A percentile compares a stretch with the other conserved stretches of the same genome.
phyloP scores from a whole-genome alignment of 208 protist genomes.

The Trypanosoma rangeli region DNA sequence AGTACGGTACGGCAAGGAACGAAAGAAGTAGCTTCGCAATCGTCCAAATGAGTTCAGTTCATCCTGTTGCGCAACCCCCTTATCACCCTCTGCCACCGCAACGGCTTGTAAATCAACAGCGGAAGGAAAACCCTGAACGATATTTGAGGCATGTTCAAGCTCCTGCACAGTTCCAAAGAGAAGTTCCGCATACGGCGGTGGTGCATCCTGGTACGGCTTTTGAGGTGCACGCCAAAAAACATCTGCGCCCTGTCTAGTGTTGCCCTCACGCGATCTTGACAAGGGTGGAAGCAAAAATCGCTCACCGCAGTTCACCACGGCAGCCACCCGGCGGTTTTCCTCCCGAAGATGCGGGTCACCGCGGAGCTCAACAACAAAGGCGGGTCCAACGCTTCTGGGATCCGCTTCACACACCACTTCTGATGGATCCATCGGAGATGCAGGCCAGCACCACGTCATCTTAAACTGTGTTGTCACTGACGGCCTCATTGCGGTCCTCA shows the following conservation, averaged over 20 bases:
- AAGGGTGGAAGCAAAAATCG: constrained; percentile 35
- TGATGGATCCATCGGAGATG: background rate
- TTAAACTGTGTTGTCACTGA: constrained; percentile 47
- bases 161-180: constrained; percentile 47
- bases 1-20: constrained; percentile 57
- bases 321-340: constrained; percentile 31
- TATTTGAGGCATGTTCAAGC: constrained; percentile 29
- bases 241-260: background rate
- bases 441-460: constrained; percentile 60
- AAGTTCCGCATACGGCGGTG: constrained; percentile 44
- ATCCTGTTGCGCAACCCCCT: background rate
- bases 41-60: background rate
- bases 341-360: constrained; percentile 20
- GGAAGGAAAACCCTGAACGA: constrained; percentile 5
- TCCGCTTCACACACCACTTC: background rate
- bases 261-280: constrained; percentile 11
- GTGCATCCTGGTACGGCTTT: constrained; percentile 9
- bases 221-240: constrained; percentile 31
- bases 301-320: constrained; percentile 44
- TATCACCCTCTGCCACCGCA: background rate
- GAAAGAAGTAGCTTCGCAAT: constrained; percentile 41
- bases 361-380: constrained; percentile 26
- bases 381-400: constrained; percentile 1
- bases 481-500: constrained; percentile 38
- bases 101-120: background rate